These are phyloP conservation scores for Aureobasidium leucospermi DNA, from an alignment of 2,329 filamentous ascomycete genomes.

Conservation along the genomic window DNA sequence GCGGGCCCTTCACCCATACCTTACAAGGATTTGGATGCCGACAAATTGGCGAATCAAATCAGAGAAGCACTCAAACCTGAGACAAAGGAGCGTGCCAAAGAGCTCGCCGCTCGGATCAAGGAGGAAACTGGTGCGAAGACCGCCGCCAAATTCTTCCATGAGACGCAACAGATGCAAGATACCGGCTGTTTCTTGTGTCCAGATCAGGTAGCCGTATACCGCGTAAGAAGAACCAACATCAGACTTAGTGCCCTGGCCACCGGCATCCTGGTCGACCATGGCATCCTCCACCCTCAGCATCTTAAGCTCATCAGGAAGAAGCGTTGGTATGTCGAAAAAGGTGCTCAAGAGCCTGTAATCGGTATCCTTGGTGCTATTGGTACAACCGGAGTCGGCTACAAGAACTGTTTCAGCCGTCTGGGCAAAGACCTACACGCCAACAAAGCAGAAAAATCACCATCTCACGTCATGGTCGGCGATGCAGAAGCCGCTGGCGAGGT, in stretches of 20 bases:
- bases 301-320: conserved; percentile 1
- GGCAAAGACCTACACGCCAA: background rate
- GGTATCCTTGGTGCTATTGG: background rate
- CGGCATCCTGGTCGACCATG: background rate
- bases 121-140: conserved; percentile 30
- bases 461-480: background rate
- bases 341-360: conserved; percentile 8
- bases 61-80: conserved; percentile 35
- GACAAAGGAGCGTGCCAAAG: conserved; percentile 30
- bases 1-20: conserved; percentile 45
- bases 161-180: conserved; percentile 1
- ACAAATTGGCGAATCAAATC: conserved; percentile 42
- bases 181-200: conserved; percentile 55
- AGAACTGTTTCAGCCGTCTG: background rate
- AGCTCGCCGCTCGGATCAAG: conserved; percentile 35
- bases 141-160: conserved; percentile 36
- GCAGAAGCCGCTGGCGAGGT: background rate
- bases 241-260: conserved; percentile 64
- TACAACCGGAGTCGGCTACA: conserved; percentile 3
- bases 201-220: conserved; percentile 62
- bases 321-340: conserved; percentile 12
- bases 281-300: background rate
- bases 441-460: background rate
- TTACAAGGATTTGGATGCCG: conserved; percentile 36
- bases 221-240: conserved; percentile 56